Base-by-base conservation (phyloP, 1,284 basidiomycete species). In the Phellopilus nigrolimitatus region DNA sequence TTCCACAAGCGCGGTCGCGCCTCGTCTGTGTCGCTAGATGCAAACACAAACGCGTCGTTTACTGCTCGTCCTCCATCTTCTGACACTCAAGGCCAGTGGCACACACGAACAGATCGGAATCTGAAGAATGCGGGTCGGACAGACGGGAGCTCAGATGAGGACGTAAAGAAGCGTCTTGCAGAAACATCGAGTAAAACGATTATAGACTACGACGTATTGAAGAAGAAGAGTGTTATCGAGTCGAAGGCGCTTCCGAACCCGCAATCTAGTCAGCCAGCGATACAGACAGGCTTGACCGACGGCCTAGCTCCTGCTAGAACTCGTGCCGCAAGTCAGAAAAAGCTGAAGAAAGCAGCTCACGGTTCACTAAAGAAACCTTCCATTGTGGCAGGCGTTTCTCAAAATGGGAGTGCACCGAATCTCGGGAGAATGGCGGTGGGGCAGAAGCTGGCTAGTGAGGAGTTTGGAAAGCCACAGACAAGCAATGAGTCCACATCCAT, bases 81-180 rank as follows among this genome's bases (percentile, higher is more conserved):
- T 3, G 56, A 54, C n/a, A 56, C 49, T 47, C 50, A 52, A n/a
- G 54, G 51, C 45, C 45, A 61, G 21, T 78, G 77, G 76, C 64
- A 68, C 40, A 77, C 73, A 31, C 64, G 78, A 42, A 79, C 74
- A 21, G 75, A 76, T 56, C 67, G 61, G 59, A 76, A 81, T 59
- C 54, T 79, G 40, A 66, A 64, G 49, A 57, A 57, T 4, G 56
- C 60, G 19, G 62, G 59, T 50, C 59, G 58, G 13, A 59, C 61
- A 6, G 64, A 56, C 9, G 68, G 70, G 36, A 68, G 64, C 54
- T 69, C 66, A 21, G 69, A 70, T 49, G 67, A 68, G 13, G 68
- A 68, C 4, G 34, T 37, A 56, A 46, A 27, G 58, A 49, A 21
- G 19, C 39, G 45, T 28, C 9, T 51, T 47, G 37, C 47, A 47